Conservation (phyloP, 2,329 filamentous ascomycete species). For the Cordyceps cicadae region DNA sequence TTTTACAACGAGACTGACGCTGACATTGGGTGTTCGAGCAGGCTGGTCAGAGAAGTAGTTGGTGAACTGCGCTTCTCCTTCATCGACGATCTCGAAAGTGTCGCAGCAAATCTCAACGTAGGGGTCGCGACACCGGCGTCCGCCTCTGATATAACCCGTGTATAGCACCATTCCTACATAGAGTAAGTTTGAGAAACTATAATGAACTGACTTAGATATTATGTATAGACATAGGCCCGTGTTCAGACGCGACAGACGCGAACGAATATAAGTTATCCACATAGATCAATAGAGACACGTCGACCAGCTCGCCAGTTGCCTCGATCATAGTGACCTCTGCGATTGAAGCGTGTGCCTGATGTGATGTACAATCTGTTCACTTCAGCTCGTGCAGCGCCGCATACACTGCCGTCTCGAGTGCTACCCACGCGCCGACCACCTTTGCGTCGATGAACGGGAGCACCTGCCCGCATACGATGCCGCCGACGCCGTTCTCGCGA, state of each 20-base stretch:
- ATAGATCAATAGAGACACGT: not conserved
- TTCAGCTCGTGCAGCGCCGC: conserved; percentile 12
- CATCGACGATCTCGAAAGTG: not conserved
- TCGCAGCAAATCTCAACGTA: not conserved
- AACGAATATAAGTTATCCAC: too few relatives aligned
- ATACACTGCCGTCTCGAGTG: conserved; percentile 32
- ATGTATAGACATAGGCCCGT: not conserved
- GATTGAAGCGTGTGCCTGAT: too few relatives aligned
- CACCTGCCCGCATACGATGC: conserved; percentile 42
- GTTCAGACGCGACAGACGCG: too few relatives aligned
- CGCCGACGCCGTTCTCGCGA: conserved; percentile 48
- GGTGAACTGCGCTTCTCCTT: conserved; percentile 8
- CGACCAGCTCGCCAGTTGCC: not conserved
- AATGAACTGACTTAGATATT: not conserved
- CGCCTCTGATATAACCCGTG: not conserved
- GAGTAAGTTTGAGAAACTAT: not conserved
- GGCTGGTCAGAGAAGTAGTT: conserved; percentile 3
- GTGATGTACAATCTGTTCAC: not conserved
- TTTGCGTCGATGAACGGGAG: conserved; percentile 39
- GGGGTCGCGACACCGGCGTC: not conserved
- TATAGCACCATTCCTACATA: not conserved
- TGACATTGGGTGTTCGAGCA: not conserved
- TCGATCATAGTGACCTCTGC: not conserved
- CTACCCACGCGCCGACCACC: conserved; percentile 32
- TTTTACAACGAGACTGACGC: not conserved